Base-by-base conservation (phyloP, 139 green algal species). In the Edaphochlamys debaryana region DNA sequence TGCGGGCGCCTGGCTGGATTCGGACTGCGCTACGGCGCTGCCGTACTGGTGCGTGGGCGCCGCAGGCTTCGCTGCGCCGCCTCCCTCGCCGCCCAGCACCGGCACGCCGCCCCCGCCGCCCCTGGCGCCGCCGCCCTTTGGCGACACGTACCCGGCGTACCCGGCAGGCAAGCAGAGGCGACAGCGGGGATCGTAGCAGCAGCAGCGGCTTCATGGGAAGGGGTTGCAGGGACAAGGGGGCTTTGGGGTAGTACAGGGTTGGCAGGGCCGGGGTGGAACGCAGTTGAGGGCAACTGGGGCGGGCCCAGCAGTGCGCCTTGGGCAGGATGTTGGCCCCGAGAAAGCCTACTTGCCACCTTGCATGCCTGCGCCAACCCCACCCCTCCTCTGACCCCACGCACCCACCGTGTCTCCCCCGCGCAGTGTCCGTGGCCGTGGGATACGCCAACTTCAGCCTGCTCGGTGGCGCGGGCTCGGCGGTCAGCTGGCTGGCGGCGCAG, bases 1-100 rank as follows among this genome's bases (percentile, higher is more conserved):
- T 23, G 19, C 19, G 42, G 75, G 76, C 32, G 76, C 76, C 17
- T 82, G 76, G 76, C 62, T 82, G 45, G 76, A 82, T 41, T 9
- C 15, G 32, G 62, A 73, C 22, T 82, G 76, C 63, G 40, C 20
- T 13, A 64, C 62, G 0, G 42, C 42, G 62, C 41, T 82, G 76
- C 76, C 76, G 32, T 82, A 54, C 76, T 82, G 63, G 62, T 82
- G 76, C 27, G 63, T 73, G 23, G 76, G 76, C 20, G 3, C 1
- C 25, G 69, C 13, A 15, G n/a, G 13, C 20, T 67, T 67, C 11
- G 20, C 41, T 6, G 63, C 76, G 42, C 63, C 76, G 63, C 76
- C 75, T 22, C 64, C 64, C 4, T 62, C 60, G 7, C 37, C 27
- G 30, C 60, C 75, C 13, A 27, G 15, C 52, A 25, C 52, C 20